A percentile compares a stretch with the other conserved stretches of the same genome.
Conservation (phyloP, 352 stramenopile genomes). For the Phytophthora foliorum region DNA sequence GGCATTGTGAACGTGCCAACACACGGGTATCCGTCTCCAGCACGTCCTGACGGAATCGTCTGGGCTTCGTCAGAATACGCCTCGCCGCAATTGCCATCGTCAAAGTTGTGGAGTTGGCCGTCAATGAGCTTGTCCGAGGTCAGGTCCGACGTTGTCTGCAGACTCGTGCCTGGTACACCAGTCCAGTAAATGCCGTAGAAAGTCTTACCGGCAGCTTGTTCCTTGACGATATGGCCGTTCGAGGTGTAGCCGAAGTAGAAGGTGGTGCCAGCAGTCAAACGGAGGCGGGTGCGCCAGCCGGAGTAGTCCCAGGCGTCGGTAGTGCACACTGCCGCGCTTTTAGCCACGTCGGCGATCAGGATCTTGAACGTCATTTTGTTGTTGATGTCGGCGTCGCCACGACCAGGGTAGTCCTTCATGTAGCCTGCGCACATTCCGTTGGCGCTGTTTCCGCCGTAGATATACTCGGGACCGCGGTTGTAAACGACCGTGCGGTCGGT, state of each 20-base stretch:
- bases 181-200: slow-evolving; percentile 78
- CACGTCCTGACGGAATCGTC: slow-evolving; percentile 49
- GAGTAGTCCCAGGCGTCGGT: slow-evolving; percentile 45
- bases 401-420: slow-evolving; percentile 72
- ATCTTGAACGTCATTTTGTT: slow-evolving; percentile 64
- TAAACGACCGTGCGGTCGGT: slow-evolving; percentile 66
- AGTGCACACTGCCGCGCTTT: slow-evolving; percentile 44
- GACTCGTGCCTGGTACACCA: slow-evolving; percentile 41
- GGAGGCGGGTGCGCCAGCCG: slow-evolving; percentile 52
- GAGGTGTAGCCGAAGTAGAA: slow-evolving; percentile 73
- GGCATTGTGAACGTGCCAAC: slow-evolving; percentile 60
- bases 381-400: slow-evolving; percentile 53
- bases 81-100: slow-evolving; percentile 73
- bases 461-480: slow-evolving; percentile 62
- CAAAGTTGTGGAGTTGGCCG: slow-evolving; percentile 72
- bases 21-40: slow-evolving; percentile 64
- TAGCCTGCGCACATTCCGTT: slow-evolving; percentile 69
- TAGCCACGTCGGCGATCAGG: slow-evolving; percentile 57
- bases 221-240: slow-evolving; percentile 73
- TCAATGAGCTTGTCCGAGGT: slow-evolving; percentile 67
- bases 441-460: slow-evolving; percentile 50
- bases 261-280: slow-evolving; percentile 48
- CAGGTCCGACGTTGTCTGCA: slow-evolving; percentile 59
- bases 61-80: slow-evolving; percentile 50
- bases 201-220: slow-evolving; percentile 62